phyloP scores from a whole-genome alignment of 768 basidiomycete genomes.

The Amanita pseudoporphyria region DNA sequence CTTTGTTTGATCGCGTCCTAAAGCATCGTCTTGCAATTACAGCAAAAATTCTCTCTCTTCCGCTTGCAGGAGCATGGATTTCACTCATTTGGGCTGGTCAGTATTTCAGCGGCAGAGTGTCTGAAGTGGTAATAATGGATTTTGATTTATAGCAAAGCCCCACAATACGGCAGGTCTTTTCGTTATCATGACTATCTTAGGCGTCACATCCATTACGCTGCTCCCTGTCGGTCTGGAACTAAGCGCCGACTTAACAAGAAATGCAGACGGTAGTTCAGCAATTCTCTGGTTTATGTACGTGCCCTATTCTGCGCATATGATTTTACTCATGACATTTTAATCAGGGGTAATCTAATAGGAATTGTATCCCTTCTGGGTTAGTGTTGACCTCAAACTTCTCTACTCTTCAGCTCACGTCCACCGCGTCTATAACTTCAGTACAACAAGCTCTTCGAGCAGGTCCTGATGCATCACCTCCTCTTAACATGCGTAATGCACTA shows the following conservation, averaged over 20 bases:
- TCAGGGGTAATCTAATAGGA: constrained; percentile 57
- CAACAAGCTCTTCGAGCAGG: constrained; percentile 61
- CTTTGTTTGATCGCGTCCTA: constrained; percentile 76
- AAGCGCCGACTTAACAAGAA: constrained; percentile 70
- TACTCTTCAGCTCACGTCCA: neutral
- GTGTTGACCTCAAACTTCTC: constrained; percentile 10
- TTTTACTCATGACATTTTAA: neutral
- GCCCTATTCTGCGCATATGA: constrained; percentile 1
- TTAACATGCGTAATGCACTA: constrained; percentile 60
- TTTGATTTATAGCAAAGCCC: constrained; percentile 45
- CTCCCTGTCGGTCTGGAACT: constrained; percentile 74
- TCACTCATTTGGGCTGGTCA: constrained; percentile 74
- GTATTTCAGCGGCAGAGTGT: constrained; percentile 10
- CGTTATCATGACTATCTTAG: constrained; percentile 59
- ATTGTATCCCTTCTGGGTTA: constrained; percentile 54
- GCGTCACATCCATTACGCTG: constrained; percentile 54
- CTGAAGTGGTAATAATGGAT: neutral
- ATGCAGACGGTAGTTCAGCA: constrained; percentile 69
- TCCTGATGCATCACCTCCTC: constrained; percentile 50
- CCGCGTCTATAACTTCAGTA: constrained; percentile 26
- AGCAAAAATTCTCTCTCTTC: constrained; percentile 49
- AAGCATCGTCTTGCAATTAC: constrained; percentile 60
- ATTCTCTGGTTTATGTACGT: constrained; percentile 66
- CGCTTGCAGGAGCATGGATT: constrained; percentile 56
- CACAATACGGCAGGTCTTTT: constrained; percentile 53